Conservation (phyloP, 169 alveolate species). For the Perkinsus chesapeaki region DNA sequence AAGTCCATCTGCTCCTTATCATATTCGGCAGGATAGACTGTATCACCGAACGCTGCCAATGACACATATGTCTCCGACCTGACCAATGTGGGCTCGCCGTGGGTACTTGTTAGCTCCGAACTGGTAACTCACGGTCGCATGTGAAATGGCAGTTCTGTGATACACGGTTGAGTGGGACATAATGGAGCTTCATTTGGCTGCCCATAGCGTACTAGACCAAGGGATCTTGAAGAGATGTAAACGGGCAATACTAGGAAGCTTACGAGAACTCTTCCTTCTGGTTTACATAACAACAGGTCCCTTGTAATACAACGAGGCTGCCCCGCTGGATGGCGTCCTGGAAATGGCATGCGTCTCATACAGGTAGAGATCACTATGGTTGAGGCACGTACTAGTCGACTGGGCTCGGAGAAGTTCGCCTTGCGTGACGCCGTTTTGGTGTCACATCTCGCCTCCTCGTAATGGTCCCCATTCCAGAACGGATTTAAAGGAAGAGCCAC, state of each 20-base stretch:
- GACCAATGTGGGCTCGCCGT: background rate
- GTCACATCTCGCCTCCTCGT: too few relatives aligned
- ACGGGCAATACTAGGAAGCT: background rate
- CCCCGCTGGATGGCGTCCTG: background rate
- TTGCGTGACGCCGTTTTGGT: too few relatives aligned
- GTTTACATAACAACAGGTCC: background rate
- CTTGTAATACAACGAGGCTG: background rate
- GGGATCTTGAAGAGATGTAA: background rate
- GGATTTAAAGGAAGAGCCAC: background rate
- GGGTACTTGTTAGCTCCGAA: background rate
- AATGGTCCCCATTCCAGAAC: background rate
- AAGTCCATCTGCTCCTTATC: background rate
- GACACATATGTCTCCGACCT: background rate
- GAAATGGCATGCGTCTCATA: background rate
- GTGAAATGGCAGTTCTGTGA: background rate
- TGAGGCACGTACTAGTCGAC: too few relatives aligned
- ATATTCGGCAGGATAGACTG: background rate
- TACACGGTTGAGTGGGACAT: background rate
- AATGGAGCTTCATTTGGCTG: background rate
- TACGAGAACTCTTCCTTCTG: background rate
- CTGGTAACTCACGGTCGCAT: background rate
- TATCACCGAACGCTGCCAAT: background rate
- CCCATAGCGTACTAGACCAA: background rate
- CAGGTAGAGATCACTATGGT: too few relatives aligned
- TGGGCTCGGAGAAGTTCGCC: too few relatives aligned